phyloP scores from a whole-genome alignment of 495 filamentous ascomycete genomes.

The Poronia punctata region DNA sequence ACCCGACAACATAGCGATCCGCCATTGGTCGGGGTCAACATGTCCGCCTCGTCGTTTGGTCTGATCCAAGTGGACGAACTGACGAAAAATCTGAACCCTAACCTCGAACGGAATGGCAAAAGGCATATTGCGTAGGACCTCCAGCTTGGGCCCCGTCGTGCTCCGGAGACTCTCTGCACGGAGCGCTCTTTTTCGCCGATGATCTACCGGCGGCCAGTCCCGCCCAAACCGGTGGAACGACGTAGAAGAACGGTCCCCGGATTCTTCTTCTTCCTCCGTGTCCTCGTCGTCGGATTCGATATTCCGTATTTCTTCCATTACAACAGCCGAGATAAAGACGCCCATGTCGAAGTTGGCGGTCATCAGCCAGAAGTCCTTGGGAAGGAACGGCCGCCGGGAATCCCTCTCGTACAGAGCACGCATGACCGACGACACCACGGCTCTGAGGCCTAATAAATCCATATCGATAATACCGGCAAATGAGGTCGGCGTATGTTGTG shows the following conservation, averaged over 20 bases:
- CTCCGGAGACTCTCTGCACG: conserved; percentile 63
- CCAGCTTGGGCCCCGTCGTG: conserved; percentile 71
- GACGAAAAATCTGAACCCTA: conserved; percentile 85
- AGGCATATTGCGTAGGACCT: conserved; percentile 92
- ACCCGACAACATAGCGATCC: conserved; percentile 49
- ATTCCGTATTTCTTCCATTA: conserved; percentile 78
- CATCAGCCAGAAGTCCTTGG: conserved; percentile 88
- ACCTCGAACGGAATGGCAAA: conserved; percentile 93
- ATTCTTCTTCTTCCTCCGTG: conserved; percentile 18
- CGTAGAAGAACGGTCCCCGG: conserved; percentile 9
- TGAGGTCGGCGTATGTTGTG: conserved; percentile 11
- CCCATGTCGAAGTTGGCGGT: conserved; percentile 86
- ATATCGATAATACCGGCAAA: conserved; percentile 56
- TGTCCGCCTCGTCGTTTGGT: conserved; percentile 64
- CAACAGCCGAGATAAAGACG: conserved; percentile 78
- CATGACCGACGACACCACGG: conserved; percentile 73
- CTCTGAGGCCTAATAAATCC: conserved; percentile 70
- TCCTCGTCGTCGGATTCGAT: conserved; percentile 21
- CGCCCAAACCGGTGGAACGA: conserved; percentile 17
- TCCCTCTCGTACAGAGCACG: conserved; percentile 91
- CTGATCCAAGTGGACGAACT: conserved; percentile 85
- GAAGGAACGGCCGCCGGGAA: conserved; percentile 78
- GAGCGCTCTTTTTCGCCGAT: conserved; percentile 54
- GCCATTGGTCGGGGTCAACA: conserved; percentile 74
- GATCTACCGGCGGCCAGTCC: conserved; percentile 25